Evolutionary conservation across 176 grass and related monocot genomes (phyloP).

Genomic region (Hyparrhenia diplandra): DNA sequence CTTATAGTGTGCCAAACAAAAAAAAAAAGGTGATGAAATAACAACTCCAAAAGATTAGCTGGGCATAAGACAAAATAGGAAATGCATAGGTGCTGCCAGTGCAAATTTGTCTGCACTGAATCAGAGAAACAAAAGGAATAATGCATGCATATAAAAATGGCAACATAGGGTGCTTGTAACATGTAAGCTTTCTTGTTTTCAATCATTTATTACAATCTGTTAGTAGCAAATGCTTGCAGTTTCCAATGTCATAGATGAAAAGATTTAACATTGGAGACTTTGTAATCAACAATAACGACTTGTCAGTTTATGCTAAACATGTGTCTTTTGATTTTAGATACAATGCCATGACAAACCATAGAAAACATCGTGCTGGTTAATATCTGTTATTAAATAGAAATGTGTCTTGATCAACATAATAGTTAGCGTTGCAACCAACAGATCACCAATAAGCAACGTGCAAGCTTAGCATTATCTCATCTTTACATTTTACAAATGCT

Average conservation of each 20-base stretch:
- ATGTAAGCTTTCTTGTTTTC: not conserved
- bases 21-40: not conserved
- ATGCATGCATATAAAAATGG: not conserved
- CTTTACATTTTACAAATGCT: not conserved
- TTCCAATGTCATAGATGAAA: not conserved
- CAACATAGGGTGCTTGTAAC: not conserved
- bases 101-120: not conserved
- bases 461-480: not conserved
- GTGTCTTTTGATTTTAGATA: not conserved
- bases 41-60: not conserved
- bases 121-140: not conserved
- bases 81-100: not conserved
- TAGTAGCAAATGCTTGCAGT: not conserved
- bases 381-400: too few relatives aligned
- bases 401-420: too few relatives aligned
- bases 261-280: conserved; percentile 1
- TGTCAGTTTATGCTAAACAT: not conserved
- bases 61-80: not conserved
- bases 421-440: too few relatives aligned
- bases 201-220: not conserved
- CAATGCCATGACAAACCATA: not conserved
- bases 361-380: not conserved
- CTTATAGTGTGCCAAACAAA: not conserved
- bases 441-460: too few relatives aligned
- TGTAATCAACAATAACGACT: not conserved